phyloP scores from a whole-genome alignment of 2,329 filamentous ascomycete genomes.

The Trichoderma sp. region DNA sequence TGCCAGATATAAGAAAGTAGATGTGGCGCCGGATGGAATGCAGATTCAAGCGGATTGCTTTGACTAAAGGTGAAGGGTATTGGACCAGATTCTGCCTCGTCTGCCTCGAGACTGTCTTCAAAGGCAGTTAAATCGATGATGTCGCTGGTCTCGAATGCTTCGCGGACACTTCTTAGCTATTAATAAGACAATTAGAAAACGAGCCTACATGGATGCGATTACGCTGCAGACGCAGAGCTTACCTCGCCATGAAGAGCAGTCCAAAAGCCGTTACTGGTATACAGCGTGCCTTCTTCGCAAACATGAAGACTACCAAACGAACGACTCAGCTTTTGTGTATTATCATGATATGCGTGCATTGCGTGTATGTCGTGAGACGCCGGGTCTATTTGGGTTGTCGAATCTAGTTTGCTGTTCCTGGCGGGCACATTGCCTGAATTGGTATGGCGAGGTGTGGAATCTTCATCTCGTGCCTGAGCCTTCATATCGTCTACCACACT shows the following conservation, averaged over 20 bases:
- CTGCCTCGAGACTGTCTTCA: not conserved
- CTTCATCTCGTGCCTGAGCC: not conserved
- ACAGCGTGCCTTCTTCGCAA: slow-evolving; percentile 22
- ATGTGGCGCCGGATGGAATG: slow-evolving; percentile 30
- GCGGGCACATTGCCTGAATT: not conserved
- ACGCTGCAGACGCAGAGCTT: not conserved
- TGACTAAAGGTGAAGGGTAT: not conserved
- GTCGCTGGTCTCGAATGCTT: not conserved
- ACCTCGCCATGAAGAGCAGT: slow-evolving; percentile 36
- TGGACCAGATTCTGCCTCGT: not conserved
- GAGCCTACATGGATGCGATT: not conserved
- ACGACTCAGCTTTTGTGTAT: not conserved
- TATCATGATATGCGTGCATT: not conserved
- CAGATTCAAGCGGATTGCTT: not conserved
- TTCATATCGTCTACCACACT: slow-evolving; percentile 28
- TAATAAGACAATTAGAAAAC: slow-evolving; percentile 20
- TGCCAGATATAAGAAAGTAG: slow-evolving; percentile 36
- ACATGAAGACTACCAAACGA: slow-evolving; percentile 17
- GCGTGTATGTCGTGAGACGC: not conserved
- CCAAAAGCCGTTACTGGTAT: slow-evolving; percentile 37
- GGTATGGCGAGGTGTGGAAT: not conserved
- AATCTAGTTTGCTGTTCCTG: not conserved
- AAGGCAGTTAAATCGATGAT: not conserved
- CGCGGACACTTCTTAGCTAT: slow-evolving; percentile 2
- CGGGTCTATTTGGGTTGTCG: not conserved